A percentile compares a stretch with the other conserved stretches of the same genome.
Conservation (phyloP, 2,329 filamentous ascomycete species). For the Chaetomium globosum region DNA sequence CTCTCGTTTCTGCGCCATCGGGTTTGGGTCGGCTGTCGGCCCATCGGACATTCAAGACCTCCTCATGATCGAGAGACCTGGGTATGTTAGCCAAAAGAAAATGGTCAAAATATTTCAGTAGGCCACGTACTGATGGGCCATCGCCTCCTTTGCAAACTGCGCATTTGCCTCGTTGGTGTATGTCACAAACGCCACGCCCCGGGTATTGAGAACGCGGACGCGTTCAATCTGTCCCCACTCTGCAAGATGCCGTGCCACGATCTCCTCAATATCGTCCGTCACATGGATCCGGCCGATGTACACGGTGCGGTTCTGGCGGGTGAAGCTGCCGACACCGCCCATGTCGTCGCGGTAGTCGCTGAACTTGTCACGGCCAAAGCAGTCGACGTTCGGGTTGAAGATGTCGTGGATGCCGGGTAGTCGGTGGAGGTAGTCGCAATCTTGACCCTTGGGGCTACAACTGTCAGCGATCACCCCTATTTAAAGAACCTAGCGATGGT, state of each 20-base stretch:
- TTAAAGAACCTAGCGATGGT: conserved; percentile 51
- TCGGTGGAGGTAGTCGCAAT: conserved; percentile 92
- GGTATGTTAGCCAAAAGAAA: conserved; percentile 11
- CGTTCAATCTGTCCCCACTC: conserved; percentile 96
- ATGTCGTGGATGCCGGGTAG: conserved; percentile 84
- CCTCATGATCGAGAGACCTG: conserved; percentile 76
- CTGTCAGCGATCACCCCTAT: not conserved
- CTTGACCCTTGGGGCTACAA: conserved; percentile 73
- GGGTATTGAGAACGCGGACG: conserved; percentile 79
- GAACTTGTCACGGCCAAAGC: conserved; percentile 91
- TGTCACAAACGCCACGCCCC: conserved; percentile 93
- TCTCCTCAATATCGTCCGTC: conserved; percentile 94
- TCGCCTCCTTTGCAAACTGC: conserved; percentile 90
- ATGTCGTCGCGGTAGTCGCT: conserved; percentile 95
- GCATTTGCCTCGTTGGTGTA: conserved; percentile 77
- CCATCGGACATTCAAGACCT: conserved; percentile 95
- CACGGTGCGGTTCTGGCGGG: conserved; percentile 89
- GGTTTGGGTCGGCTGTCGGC: conserved; percentile 96
- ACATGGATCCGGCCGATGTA: conserved; percentile 95
- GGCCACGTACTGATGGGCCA: conserved; percentile 75
- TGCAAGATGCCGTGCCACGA: conserved; percentile 90
- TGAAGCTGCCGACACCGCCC: conserved; percentile 93
- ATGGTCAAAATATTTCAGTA: no score
- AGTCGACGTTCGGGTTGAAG: conserved; percentile 92
- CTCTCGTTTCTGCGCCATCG: conserved; percentile 89